Evolutionary conservation across 2,329 filamentous ascomycete genomes (phyloP), one percentile per base, ranked within the genome.

Genomic region (Fusarium sp.): DNA sequence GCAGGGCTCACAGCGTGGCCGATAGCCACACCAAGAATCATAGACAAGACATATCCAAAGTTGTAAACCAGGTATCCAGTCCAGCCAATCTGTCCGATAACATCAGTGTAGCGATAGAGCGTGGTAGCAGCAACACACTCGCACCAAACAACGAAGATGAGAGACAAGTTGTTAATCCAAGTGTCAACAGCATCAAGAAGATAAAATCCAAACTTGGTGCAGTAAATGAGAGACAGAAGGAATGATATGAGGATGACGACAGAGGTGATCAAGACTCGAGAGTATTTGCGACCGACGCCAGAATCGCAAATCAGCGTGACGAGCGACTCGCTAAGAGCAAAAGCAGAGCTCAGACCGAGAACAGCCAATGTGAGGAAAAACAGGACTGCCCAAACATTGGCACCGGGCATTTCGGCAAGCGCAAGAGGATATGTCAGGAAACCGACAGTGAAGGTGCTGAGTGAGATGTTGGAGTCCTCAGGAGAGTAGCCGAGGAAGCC

Each of bases 191-290:
- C 52, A 3, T 54, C 52, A 7, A 54, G 20, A 4, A 54, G 52
- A 18, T 54, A 54, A 11, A 54, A 54, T 7, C 52, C 52, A 2
- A 54, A 54, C n/a, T 54, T 54, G 40, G 40, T 54, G 12, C 52
- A 54, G 16, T 54, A 32, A 0, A 54, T 45, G 4, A 45, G 25
- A 7, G 52, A 54, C 5, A 54, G 52, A 29, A 54, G 52, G 52
- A 45, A 45, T 1, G 52, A 54, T 12, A 8, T 3, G 1, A 54
- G 25, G n/a, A 54, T 54, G 7, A 54, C 41, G 6, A 12, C 25
- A 22, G 40, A 45, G 8, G 37, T 32, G 20, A 54, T 45, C 16
- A 54, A 9, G 13, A 32, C 52, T 12, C 52, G 27, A 12, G 51
- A 54, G 37, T 11, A 45, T 4, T 7, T 32, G 4, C 51, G 51